phyloP scores from a whole-genome alignment of 2,329 filamentous ascomycete genomes.

The Phaeophleospora eucalypticola region DNA sequence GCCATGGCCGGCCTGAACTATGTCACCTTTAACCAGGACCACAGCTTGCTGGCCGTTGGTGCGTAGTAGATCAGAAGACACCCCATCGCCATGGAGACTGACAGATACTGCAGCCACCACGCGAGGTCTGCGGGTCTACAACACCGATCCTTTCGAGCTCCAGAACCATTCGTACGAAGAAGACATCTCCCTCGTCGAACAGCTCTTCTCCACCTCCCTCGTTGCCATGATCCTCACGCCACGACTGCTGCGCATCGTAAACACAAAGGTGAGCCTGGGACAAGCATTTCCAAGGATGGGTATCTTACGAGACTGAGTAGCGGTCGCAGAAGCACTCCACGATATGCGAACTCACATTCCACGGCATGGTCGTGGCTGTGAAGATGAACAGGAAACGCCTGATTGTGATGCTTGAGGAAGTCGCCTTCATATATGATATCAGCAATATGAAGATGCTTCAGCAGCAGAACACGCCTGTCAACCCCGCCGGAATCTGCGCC shows the following conservation, averaged over 20 bases:
- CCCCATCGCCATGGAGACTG: constrained; percentile 9
- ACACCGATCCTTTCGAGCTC: constrained; percentile 92
- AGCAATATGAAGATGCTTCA: constrained; percentile 95
- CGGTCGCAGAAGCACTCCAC: constrained; percentile 62
- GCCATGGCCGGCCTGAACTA: constrained; percentile 68
- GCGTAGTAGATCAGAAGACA: constrained; percentile 34
- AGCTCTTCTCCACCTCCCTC: constrained; percentile 96
- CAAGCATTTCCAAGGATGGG: constrained; percentile 7
- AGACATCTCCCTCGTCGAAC: constrained; percentile 94
- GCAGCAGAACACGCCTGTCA: constrained; percentile 90
- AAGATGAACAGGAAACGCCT: constrained; percentile 91
- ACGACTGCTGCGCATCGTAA: constrained; percentile 88
- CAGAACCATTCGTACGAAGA: constrained; percentile 86
- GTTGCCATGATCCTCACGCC: constrained; percentile 92
- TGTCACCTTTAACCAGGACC: constrained; percentile 98
- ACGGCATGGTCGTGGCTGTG: constrained; percentile 90
- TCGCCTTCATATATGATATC: constrained; percentile 98
- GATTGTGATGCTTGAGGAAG: constrained; percentile 88
- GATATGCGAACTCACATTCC: constrained; percentile 98
- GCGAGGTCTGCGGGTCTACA: constrained; percentile 92
- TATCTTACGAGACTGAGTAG: constrained; percentile 19
- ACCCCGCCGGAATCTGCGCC: constrained; percentile 80
- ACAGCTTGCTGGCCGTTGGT: constrained; percentile 95
- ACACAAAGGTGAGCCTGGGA: constrained; percentile 71
- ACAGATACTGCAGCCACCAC: constrained; percentile 64